Evolutionary conservation across 2,329 filamentous ascomycete genomes (phyloP).

Genomic region (Sclerotiophoma versabilis): DNA sequence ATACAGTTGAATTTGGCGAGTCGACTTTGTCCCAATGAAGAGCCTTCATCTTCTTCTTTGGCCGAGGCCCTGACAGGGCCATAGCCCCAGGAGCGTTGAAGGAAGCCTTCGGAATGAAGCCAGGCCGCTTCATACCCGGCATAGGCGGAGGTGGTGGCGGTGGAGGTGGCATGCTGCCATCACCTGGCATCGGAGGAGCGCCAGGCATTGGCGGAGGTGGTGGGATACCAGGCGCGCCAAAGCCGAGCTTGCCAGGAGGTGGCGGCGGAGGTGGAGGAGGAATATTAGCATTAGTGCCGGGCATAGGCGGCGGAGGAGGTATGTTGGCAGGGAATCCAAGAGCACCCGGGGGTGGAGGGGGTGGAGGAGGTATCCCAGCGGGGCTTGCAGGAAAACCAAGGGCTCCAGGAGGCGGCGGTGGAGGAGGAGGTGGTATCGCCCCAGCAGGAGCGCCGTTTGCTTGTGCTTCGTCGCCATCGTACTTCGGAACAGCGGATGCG

Average conservation of each 20-base stretch:
- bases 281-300: conserved; percentile 52
- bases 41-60: conserved; percentile 99
- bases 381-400: conserved; percentile 53
- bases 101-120: conserved; percentile 74
- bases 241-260: conserved; percentile 55
- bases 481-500: conserved; percentile 74
- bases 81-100: conserved; percentile 64
- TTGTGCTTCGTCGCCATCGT: conserved; percentile 77
- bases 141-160: conserved; percentile 67
- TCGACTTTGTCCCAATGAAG: conserved; percentile 99
- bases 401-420: conserved; percentile 51
- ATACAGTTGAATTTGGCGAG: conserved; percentile 87
- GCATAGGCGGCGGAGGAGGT: conserved; percentile 56
- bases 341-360: conserved; percentile 52
- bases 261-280: conserved; percentile 59
- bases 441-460: conserved; percentile 75
- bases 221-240: conserved; percentile 51
- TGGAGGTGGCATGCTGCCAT: conserved; percentile 57
- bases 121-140: conserved; percentile 66
- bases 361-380: conserved; percentile 54
- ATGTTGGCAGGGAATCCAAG: conserved; percentile 49
- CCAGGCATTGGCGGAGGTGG: conserved; percentile 60
- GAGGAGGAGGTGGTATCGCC: conserved; percentile 67
- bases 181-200: conserved; percentile 57
- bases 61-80: conserved; percentile 79